Conservation (phyloP, 208 protist genomes). For the Hexamita inflata region DNA sequence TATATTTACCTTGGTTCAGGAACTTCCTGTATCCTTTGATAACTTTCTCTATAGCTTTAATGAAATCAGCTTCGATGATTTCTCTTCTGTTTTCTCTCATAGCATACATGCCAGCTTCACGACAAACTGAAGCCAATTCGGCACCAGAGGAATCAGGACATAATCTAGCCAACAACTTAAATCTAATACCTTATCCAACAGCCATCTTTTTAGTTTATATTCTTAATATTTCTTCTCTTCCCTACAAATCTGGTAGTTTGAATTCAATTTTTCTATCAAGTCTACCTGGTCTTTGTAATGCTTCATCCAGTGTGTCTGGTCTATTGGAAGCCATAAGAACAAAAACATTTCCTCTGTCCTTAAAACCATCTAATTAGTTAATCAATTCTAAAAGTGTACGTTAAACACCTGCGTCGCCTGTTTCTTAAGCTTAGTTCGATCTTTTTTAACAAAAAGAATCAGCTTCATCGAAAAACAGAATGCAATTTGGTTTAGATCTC, state of each 20-base stretch:
- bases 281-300: slow-evolving; percentile 90
- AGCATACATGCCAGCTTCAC: slow-evolving; percentile 99
- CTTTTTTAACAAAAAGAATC: slow-evolving; percentile 89
- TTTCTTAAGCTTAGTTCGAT: slow-evolving; percentile 51
- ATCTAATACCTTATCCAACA: slow-evolving; percentile 86
- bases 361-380: slow-evolving; percentile 99
- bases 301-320: slow-evolving; percentile 95
- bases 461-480: slow-evolving; percentile 99
- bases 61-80: slow-evolving; percentile 97
- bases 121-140: slow-evolving; percentile 90
- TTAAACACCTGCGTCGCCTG: slow-evolving; percentile 96
- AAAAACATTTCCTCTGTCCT: slow-evolving; percentile 76
- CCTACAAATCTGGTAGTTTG: slow-evolving; percentile 89
- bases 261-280: slow-evolving; percentile 97
- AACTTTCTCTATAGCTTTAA: slow-evolving; percentile 99
- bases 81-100: slow-evolving; percentile 89
- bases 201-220: slow-evolving; percentile 94
- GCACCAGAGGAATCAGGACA: slow-evolving; percentile 92
- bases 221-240: slow-evolving; percentile 83
- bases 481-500: slow-evolving; percentile 89
- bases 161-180: slow-evolving; percentile 90
- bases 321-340: slow-evolving; percentile 99
- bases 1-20: slow-evolving; percentile 95
- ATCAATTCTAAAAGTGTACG: slow-evolving; percentile 99
- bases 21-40: slow-evolving; percentile 99